Evolutionary conservation across 441 rosid species (phyloP).

Genomic region (Eruca vesicaria): DNA sequence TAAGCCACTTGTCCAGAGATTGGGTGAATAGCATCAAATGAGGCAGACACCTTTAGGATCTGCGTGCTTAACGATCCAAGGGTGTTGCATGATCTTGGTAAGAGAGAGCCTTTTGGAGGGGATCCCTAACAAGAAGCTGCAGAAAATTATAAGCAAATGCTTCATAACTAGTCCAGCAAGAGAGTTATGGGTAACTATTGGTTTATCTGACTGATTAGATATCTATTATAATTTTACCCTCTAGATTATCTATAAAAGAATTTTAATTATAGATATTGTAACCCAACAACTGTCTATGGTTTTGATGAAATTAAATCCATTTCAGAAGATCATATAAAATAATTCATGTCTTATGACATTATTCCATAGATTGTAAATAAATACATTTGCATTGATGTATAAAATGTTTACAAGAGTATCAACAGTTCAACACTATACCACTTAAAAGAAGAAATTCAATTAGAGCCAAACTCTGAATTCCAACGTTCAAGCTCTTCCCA

Average conservation of each 20-base stretch:
- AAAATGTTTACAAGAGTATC: constrained; percentile 18
- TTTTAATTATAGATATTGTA: too few relatives aligned
- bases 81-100: constrained; percentile 78
- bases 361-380: too few relatives aligned
- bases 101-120: constrained; percentile 76
- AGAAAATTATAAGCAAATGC: constrained; percentile 16
- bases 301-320: too few relatives aligned
- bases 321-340: too few relatives aligned
- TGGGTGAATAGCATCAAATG: constrained; percentile 9
- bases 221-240: constrained; percentile 25
- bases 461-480: constrained; percentile 88
- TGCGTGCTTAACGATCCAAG: constrained; percentile 84
- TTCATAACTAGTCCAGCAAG: constrained; percentile 4
- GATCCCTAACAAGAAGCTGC: constrained; percentile 91
- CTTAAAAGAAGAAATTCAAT: constrained; percentile 30
- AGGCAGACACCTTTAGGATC: constrained; percentile 56
- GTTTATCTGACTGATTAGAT: constrained; percentile 59
- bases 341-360: too few relatives aligned
- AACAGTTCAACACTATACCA: background rate
- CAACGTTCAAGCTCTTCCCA: constrained; percentile 94
- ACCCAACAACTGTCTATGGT: too few relatives aligned
- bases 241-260: background rate
- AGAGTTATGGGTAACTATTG: constrained; percentile 11
- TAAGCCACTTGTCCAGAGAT: constrained; percentile 4
- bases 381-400: too few relatives aligned